These are phyloP conservation scores for Taiwanofungus camphoratus DNA, from an alignment of 1,284 basidiomycete genomes.

Conservation along the genomic window DNA sequence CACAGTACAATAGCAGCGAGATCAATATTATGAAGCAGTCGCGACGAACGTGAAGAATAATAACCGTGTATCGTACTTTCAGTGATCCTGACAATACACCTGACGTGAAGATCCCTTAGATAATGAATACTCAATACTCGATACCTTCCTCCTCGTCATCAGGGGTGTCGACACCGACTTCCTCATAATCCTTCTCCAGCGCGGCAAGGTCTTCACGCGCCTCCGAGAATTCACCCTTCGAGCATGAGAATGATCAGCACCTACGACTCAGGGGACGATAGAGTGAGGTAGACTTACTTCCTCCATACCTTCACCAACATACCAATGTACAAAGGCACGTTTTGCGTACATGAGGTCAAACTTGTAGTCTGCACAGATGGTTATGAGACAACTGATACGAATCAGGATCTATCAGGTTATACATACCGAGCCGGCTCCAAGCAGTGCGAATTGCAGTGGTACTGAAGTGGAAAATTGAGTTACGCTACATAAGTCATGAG, in stretches of 20 bases:
- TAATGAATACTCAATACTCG: slow-evolving; percentile 51
- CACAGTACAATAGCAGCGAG: no score
- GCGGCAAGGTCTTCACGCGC: slow-evolving; percentile 96
- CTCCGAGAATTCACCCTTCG: slow-evolving; percentile 88
- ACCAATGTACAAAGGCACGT: slow-evolving; percentile 92
- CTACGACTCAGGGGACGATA: neutral
- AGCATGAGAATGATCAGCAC: neutral
- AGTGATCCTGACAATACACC: neutral
- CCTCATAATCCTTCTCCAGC: slow-evolving; percentile 94
- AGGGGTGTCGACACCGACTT: slow-evolving; percentile 89
- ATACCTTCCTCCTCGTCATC: slow-evolving; percentile 71
- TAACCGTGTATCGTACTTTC: neutral
- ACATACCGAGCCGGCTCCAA: slow-evolving; percentile 83
- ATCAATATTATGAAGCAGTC: neutral
- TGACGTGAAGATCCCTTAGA: neutral
- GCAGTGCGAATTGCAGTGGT: slow-evolving; percentile 93
- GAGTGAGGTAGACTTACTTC: slow-evolving; percentile 37
- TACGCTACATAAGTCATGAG: neutral
- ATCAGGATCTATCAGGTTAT: neutral
- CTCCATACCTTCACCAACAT: slow-evolving; percentile 98
- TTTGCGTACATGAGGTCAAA: slow-evolving; percentile 96
- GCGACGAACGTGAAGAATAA: neutral
- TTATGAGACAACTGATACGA: neutral
- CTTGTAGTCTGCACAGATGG: slow-evolving; percentile 70
- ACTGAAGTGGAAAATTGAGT: slow-evolving; percentile 34